Percentiles rank a stretch among this genome's conserved stretches.
These are phyloP conservation scores for Aspergillus bertholletiae DNA, from an alignment of 495 filamentous ascomycete genomes.

Conservation along the genomic window DNA sequence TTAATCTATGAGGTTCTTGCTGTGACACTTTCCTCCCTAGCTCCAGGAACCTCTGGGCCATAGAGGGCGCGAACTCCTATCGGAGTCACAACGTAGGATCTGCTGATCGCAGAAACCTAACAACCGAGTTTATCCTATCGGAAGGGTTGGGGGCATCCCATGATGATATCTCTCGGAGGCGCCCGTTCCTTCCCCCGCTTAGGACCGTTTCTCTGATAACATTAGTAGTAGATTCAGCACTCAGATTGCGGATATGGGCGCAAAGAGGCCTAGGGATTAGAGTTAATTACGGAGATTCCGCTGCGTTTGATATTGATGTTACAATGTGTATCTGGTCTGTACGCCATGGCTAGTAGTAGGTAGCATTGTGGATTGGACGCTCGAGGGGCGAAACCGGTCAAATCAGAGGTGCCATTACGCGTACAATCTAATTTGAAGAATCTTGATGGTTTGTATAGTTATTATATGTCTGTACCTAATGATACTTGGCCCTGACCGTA, in stretches of 20 bases:
- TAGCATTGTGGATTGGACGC: neutral
- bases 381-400: neutral
- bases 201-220: slow-evolving; percentile 1
- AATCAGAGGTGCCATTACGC: no score
- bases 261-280: neutral
- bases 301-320: neutral
- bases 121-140: slow-evolving; percentile 21
- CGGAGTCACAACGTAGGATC: slow-evolving; percentile 13
- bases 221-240: no score
- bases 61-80: slow-evolving; percentile 7
- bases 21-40: slow-evolving; percentile 6
- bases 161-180: slow-evolving; percentile 18
- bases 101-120: slow-evolving; percentile 14
- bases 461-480: neutral
- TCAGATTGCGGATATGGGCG: neutral
- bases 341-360: no score
- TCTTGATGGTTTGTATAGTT: no score
- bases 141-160: slow-evolving; percentile 10
- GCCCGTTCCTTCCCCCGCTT: slow-evolving; percentile 2
- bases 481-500: no score
- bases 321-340: neutral
- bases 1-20: neutral
- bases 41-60: slow-evolving; percentile 2
- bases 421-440: no score
- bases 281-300: neutral